Conservation (phyloP, 2,329 filamentous ascomycete species). For the Leptographium galeiforme region DNA sequence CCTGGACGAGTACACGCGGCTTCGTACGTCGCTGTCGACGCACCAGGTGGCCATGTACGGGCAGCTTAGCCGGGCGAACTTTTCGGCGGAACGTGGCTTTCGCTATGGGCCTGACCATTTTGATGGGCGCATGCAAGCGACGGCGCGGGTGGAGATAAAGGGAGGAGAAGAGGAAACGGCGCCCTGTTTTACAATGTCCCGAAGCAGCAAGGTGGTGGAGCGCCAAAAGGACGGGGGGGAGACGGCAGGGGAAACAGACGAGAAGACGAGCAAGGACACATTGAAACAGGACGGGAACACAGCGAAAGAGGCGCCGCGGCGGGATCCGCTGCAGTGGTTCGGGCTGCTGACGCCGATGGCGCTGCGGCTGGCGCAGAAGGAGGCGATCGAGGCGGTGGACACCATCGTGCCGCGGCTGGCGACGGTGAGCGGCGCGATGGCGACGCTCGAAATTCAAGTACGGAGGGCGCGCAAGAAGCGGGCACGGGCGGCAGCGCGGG, state of each 20-base stretch:
- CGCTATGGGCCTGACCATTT: conserved; percentile 59
- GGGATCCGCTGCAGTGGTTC: conserved; percentile 47
- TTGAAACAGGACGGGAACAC: neutral
- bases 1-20: conserved; percentile 51
- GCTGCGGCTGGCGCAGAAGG: conserved; percentile 43
- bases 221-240: neutral
- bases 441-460: conserved; percentile 54
- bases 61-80: conserved; percentile 61
- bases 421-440: conserved; percentile 46
- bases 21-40: conserved; percentile 38
- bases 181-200: neutral
- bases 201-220: neutral
- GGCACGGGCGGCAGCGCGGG: conserved; percentile 24
- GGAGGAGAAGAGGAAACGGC: neutral
- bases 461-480: conserved; percentile 44
- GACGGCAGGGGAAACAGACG: neutral
- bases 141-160: conserved; percentile 25
- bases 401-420: conserved; percentile 43
- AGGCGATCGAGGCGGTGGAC: conserved; percentile 43
- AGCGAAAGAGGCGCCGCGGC: neutral
- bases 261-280: conserved; percentile 2
- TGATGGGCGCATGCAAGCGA: conserved; percentile 59
- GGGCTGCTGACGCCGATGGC: conserved; percentile 38
- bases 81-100: conserved; percentile 47
- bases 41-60: conserved; percentile 44